Percentiles rank a stretch among this genome's conserved stretches.
Conservation (phyloP, 164 flowering plant species). For the Nelumbo lutea region DNA sequence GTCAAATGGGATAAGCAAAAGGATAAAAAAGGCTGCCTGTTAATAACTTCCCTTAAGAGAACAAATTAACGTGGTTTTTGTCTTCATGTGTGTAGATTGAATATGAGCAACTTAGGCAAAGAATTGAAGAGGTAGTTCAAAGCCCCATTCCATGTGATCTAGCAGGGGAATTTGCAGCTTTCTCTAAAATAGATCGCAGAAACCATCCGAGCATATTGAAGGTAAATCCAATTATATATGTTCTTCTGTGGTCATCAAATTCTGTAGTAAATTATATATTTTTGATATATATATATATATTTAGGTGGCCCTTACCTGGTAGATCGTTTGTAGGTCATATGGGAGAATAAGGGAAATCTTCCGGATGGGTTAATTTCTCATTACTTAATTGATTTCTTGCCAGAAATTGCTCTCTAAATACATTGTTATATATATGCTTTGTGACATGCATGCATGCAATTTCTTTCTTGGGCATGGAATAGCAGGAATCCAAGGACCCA, state of each 20-base stretch:
- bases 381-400: too few species aligned
- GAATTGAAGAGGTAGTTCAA: conserved; percentile 30
- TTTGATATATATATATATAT: background rate
- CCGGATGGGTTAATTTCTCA: conserved; percentile 16
- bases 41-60: too few species aligned
- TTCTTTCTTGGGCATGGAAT: conserved; percentile 26
- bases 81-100: conserved; percentile 32
- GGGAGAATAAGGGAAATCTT: conserved; percentile 40
- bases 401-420: too few species aligned
- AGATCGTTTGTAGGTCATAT: conserved; percentile 29
- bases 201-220: conserved; percentile 48
- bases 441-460: too few species aligned
- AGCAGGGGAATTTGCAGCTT: conserved; percentile 25
- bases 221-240: conserved; percentile 20
- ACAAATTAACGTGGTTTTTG: too few species aligned
- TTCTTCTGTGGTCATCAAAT: too few species aligned
- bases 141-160: conserved; percentile 2
- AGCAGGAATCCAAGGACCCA: conserved; percentile 44
- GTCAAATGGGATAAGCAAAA: too few species aligned
- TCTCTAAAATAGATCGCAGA: conserved; percentile 24
- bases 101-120: conserved; percentile 36
- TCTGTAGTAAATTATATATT: background rate
- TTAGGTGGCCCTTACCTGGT: background rate
- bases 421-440: too few species aligned
- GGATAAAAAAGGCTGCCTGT: too few species aligned